Percentiles rank a stretch among this genome's conserved stretches.
Evolutionary conservation across 2,329 filamentous ascomycete species (phyloP).

Genomic region (Pyrenochaeta sp.): DNA sequence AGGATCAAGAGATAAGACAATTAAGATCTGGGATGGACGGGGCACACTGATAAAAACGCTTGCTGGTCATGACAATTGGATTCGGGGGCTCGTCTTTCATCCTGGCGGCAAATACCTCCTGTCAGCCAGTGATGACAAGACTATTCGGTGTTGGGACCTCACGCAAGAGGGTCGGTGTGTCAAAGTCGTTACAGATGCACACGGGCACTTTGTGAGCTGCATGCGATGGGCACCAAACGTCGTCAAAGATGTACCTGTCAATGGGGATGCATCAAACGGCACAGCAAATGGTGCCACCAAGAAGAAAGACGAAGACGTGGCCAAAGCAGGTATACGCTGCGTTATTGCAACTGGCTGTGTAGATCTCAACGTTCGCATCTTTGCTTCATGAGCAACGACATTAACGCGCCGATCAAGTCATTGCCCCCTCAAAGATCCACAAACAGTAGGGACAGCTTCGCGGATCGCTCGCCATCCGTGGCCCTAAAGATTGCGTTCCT

Average conservation of each 20-base stretch:
- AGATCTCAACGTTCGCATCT: constrained; percentile 80
- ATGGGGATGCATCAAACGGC: constrained; percentile 54
- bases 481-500: too few species aligned
- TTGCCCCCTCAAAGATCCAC: not conserved
- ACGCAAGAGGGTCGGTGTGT: constrained; percentile 90
- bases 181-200: constrained; percentile 78
- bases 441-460: too few species aligned
- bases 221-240: constrained; percentile 86
- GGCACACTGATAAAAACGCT: constrained; percentile 87
- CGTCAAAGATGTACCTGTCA: constrained; percentile 64
- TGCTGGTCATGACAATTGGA: constrained; percentile 92
- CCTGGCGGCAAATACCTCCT: constrained; percentile 91
- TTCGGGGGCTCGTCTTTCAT: constrained; percentile 85
- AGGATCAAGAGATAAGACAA: constrained; percentile 87
- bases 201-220: constrained; percentile 86
- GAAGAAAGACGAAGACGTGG: constrained; percentile 62
- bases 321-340: constrained; percentile 75
- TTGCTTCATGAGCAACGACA: constrained; percentile 62
- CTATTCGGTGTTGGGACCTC: constrained; percentile 92
- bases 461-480: too few species aligned
- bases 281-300: constrained; percentile 55
- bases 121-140: constrained; percentile 88
- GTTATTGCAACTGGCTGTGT: constrained; percentile 89
- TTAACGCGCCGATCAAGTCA: not conserved
- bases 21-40: constrained; percentile 86